Conservation (phyloP, 495 filamentous ascomycete species). For the Tuber brumale region DNA sequence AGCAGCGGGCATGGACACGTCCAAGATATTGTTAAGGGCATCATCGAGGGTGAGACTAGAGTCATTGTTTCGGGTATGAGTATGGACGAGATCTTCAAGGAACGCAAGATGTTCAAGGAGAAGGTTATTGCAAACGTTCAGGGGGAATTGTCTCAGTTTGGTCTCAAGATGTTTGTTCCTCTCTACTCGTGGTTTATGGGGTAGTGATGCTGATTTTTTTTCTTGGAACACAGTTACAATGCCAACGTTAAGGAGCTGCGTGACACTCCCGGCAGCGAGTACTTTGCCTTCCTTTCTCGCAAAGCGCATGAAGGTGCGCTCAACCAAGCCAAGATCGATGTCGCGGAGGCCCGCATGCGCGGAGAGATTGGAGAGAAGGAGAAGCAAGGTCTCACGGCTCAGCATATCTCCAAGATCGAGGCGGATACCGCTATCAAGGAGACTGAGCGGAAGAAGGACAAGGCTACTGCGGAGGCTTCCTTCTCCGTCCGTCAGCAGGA, state of each 20-base stretch:
- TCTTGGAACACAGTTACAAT: constrained; percentile 53
- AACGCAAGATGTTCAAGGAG: constrained; percentile 70
- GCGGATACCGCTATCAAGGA: constrained; percentile 74
- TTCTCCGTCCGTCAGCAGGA: constrained; percentile 63
- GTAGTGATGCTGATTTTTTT: constrained; percentile 1
- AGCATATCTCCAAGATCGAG: constrained; percentile 74
- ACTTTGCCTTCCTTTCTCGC: constrained; percentile 68
- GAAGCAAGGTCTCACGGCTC: constrained; percentile 67
- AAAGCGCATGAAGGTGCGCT: constrained; percentile 79
- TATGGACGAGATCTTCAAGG: constrained; percentile 80
- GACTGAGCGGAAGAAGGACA: constrained; percentile 73
- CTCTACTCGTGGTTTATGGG: neutral
- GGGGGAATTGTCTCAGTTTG: constrained; percentile 65
- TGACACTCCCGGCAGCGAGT: constrained; percentile 66
- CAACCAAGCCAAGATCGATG: constrained; percentile 72
- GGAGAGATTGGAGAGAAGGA: constrained; percentile 76
- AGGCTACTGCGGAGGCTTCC: constrained; percentile 66
- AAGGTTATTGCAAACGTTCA: constrained; percentile 73
- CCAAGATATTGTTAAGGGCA: constrained; percentile 78
- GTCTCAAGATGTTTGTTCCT: constrained; percentile 52
- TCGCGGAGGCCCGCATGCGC: constrained; percentile 68
- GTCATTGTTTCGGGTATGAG: constrained; percentile 73
- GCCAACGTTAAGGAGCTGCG: constrained; percentile 78
- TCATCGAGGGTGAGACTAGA: constrained; percentile 79
- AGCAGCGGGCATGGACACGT: constrained; percentile 56